A percentile compares a stretch with the other conserved stretches of the same genome.
phyloP scores from a whole-genome alignment of 805 yeast genomes.

The Ogataea zsoltii region DNA sequence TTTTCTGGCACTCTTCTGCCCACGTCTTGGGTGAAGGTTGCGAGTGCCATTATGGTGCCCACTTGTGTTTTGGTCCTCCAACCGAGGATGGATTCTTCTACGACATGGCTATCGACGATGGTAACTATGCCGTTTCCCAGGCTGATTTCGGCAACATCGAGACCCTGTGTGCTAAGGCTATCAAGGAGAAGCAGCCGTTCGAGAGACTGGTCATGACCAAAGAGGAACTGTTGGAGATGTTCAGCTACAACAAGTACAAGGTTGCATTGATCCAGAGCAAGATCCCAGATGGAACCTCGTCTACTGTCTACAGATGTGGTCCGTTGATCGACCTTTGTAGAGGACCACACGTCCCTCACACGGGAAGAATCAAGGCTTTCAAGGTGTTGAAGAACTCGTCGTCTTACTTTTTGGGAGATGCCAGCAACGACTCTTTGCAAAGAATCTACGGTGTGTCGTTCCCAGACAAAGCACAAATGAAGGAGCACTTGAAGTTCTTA shows the following conservation, averaged over 20 bases:
- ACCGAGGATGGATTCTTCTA: constrained; percentile 97
- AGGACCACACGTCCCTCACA: constrained; percentile 97
- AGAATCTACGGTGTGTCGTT: constrained; percentile 97
- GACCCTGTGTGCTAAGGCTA: constrained; percentile 82
- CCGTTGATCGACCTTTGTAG: constrained; percentile 94
- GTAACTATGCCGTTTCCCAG: constrained; percentile 74
- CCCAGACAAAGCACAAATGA: constrained; percentile 97
- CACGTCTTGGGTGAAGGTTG: constrained; percentile 98
- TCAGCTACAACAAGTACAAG: constrained; percentile 93
- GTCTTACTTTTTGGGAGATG: constrained; percentile 92
- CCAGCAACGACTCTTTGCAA: constrained; percentile 91
- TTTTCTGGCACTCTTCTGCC: constrained; percentile 99
- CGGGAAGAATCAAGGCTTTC: constrained; percentile 93
- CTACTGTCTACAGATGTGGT: constrained; percentile 98
- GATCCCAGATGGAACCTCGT: constrained; percentile 92
- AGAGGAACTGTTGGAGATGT: constrained; percentile 90
- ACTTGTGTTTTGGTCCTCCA: constrained; percentile 93
- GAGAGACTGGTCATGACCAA: constrained; percentile 91
- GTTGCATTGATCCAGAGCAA: constrained; percentile 81
- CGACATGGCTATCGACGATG: constrained; percentile 84
- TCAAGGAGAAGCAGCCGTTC: constrained; percentile 93
- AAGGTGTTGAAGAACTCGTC: constrained; percentile 94
- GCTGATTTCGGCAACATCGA: constrained; percentile 84
- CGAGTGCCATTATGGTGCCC: constrained; percentile 95
- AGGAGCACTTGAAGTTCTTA: constrained; percentile 88